Conservation (phyloP, 2,329 filamentous ascomycete species). For the Camillea tinctor region DNA sequence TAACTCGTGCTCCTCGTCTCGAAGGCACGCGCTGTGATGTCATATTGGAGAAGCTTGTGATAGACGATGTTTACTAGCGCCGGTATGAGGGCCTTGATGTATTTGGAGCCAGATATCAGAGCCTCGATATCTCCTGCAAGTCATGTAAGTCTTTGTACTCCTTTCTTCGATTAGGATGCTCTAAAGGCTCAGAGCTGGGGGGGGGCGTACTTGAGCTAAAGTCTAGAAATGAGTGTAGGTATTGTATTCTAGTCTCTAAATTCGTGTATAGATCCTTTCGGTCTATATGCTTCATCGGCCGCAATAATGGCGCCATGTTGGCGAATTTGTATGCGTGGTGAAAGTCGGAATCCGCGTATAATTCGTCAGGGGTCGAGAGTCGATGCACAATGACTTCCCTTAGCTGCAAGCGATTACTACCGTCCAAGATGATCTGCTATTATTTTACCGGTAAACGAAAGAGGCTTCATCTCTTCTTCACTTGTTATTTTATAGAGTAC, state of each 20-base stretch:
- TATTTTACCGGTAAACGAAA: neutral
- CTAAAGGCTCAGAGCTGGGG: neutral
- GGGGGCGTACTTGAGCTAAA: constrained; percentile 62
- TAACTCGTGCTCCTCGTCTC: constrained; percentile 61
- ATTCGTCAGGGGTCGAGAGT: neutral
- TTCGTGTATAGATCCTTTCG: constrained; percentile 70
- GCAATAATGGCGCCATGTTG: constrained; percentile 21
- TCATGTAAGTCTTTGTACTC: constrained; percentile 12
- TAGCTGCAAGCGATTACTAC: neutral
- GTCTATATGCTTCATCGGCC: constrained; percentile 59
- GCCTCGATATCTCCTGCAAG: constrained; percentile 69
- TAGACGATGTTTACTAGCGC: constrained; percentile 83
- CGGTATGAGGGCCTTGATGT: constrained; percentile 79
- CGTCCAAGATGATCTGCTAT: neutral
- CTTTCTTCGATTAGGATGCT: neutral
- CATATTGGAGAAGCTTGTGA: constrained; percentile 75
- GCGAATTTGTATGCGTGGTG: neutral
- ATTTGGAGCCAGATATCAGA: constrained; percentile 66
- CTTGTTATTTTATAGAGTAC: neutral
- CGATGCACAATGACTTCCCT: neutral
- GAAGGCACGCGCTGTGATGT: constrained; percentile 79
- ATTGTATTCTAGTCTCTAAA: constrained; percentile 67
- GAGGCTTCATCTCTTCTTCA: neutral
- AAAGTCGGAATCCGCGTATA: neutral
- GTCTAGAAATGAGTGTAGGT: constrained; percentile 74